Evolutionary conservation across 2,329 filamentous ascomycete genomes (phyloP).

Genomic region (Cryoendolithus antarcticus): DNA sequence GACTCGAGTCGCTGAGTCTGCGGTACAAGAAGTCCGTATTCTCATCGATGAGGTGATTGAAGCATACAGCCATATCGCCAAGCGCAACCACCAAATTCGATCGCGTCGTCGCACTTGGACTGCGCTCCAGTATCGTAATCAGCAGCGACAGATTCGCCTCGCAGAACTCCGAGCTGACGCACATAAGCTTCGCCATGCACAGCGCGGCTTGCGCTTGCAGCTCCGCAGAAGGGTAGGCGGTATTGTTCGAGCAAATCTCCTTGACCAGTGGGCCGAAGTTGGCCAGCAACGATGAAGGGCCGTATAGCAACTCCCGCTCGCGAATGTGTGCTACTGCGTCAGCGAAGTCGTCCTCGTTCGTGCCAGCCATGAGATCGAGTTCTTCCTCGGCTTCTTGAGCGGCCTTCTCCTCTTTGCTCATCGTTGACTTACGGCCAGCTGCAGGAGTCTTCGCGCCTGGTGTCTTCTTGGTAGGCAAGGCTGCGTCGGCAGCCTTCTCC

Average conservation of each 20-base stretch:
- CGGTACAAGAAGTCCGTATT: constrained; percentile 98
- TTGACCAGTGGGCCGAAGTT: constrained; percentile 84
- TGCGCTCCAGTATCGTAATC: constrained; percentile 95
- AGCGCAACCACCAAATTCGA: constrained; percentile 95
- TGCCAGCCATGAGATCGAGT: constrained; percentile 90
- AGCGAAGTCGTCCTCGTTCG: constrained; percentile 86
- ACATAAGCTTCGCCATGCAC: constrained; percentile 97
- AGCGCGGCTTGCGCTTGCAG: constrained; percentile 88
- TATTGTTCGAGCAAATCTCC: constrained; percentile 92
- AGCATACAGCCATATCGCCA: constrained; percentile 98
- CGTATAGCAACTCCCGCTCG: constrained; percentile 73
- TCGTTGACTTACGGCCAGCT: constrained; percentile 21
- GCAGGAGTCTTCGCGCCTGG: constrained; percentile 12
- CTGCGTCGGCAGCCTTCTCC: constrained; percentile 46
- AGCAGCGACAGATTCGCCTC: constrained; percentile 83
- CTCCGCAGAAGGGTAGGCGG: constrained; percentile 75
- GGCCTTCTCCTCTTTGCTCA: constrained; percentile 38
- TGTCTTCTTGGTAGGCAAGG: constrained; percentile 26
- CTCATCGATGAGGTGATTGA: constrained; percentile 98
- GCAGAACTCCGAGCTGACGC: constrained; percentile 91
- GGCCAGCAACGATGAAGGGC: constrained; percentile 69
- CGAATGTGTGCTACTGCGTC: constrained; percentile 77
- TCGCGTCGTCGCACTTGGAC: constrained; percentile 78
- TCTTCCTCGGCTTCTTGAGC: constrained; percentile 61
- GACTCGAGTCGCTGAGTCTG: constrained; percentile 75